phyloP scores from a whole-genome alignment of 345 rosid genomes.

The Lumnitzera littorea region DNA sequence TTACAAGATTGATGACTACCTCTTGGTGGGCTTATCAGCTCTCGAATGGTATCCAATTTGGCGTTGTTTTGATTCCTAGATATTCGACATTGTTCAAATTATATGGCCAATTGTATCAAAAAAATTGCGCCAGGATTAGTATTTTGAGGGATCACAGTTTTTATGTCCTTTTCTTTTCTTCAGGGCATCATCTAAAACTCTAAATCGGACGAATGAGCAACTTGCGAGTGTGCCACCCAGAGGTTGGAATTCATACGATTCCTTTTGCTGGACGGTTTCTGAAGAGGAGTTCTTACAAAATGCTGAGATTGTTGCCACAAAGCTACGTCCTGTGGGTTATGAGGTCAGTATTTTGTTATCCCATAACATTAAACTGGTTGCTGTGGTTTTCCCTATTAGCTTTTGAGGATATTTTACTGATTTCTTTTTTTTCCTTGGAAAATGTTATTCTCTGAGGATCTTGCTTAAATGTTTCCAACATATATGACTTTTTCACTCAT shows the following conservation, averaged over 20 bases:
- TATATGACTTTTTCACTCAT: no score
- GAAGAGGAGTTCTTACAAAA: slow-evolving; percentile 78
- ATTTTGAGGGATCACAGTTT: neutral
- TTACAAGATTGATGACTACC: no score
- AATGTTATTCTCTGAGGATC: neutral
- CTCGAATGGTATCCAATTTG: no score
- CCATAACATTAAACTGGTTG: neutral
- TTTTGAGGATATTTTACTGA: no score
- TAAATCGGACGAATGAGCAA: neutral
- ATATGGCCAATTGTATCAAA: no score
- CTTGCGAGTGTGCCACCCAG: slow-evolving; percentile 74
- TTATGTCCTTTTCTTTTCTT: slow-evolving; percentile 2
- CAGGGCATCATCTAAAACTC: slow-evolving; percentile 24
- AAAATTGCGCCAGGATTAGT: no score
- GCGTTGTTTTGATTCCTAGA: no score
- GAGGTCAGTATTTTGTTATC: slow-evolving; percentile 31
- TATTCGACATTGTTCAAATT: no score
- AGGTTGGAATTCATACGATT: slow-evolving; percentile 97
- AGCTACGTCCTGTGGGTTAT: slow-evolving; percentile 62
- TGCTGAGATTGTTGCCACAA: slow-evolving; percentile 53
- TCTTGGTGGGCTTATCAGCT: no score
- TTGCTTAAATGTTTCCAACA: no score
- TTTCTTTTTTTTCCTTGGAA: neutral
- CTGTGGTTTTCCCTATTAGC: no score
- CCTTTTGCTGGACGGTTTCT: slow-evolving; percentile 81